phyloP scores from a whole-genome alignment of 208 protist species.

The Borovskyia barvae region DNA sequence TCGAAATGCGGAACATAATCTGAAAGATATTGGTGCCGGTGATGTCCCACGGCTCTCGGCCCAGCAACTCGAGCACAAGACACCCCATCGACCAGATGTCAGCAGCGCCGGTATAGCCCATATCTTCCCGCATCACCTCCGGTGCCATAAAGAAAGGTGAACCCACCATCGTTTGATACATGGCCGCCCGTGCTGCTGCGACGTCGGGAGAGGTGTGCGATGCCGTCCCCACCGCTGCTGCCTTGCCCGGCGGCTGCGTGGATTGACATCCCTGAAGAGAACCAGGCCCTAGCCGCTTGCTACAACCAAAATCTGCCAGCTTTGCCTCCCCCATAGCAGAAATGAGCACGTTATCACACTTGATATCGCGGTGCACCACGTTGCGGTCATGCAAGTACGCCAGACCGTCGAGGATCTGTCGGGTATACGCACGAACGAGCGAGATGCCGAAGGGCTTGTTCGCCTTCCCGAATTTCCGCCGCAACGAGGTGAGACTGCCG shows the following conservation, averaged over 20 bases:
- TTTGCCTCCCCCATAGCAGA: slow-evolving; percentile 87
- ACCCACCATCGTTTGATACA: slow-evolving; percentile 83
- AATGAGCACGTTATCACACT: slow-evolving; percentile 92
- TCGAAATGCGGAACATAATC: slow-evolving; percentile 78
- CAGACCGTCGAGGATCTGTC: slow-evolving; percentile 86
- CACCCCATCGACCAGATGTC: slow-evolving; percentile 91
- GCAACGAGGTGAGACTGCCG: slow-evolving; percentile 58
- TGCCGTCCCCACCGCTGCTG: not conserved
- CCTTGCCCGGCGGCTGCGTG: not conserved
- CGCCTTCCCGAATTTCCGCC: slow-evolving; percentile 68
- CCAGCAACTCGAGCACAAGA: slow-evolving; percentile 84
- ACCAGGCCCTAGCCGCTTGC: slow-evolving; percentile 74
- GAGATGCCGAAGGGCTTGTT: slow-evolving; percentile 70
- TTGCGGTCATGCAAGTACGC: slow-evolving; percentile 78
- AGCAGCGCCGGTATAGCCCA: slow-evolving; percentile 66
- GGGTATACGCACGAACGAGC: slow-evolving; percentile 80
- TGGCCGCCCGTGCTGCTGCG: slow-evolving; percentile 14
- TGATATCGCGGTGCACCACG: slow-evolving; percentile 90
- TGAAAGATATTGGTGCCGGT: slow-evolving; percentile 67
- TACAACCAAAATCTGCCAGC: slow-evolving; percentile 94
- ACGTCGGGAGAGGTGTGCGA: not conserved
- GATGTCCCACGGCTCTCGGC: slow-evolving; percentile 68
- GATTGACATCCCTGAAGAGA: slow-evolving; percentile 10
- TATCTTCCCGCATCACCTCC: slow-evolving; percentile 70
- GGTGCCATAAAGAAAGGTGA: slow-evolving; percentile 90